These are phyloP conservation scores for Aegilops speltoides DNA, from an alignment of 176 grass and related monocot genomes.

Conservation along the genomic window DNA sequence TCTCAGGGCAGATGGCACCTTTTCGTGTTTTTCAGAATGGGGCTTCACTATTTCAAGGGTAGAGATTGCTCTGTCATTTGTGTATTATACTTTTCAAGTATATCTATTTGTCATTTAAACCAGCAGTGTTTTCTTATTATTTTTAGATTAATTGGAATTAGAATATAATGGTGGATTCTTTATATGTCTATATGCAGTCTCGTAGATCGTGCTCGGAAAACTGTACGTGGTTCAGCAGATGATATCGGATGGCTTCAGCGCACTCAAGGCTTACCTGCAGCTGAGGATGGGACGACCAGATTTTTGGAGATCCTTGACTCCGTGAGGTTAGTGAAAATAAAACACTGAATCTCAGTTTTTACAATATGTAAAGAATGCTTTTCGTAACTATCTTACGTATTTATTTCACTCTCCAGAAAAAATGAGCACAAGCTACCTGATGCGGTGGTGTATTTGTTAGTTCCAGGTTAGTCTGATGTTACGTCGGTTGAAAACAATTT, in stretches of 20 bases:
- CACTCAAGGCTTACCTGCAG: slow-evolving; percentile 53
- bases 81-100: not conserved
- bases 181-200: slow-evolving; percentile 49
- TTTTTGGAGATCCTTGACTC: slow-evolving; percentile 76
- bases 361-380: not conserved
- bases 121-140: not conserved
- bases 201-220: slow-evolving; percentile 77
- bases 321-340: slow-evolving; percentile 55
- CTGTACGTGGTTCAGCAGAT: slow-evolving; percentile 79
- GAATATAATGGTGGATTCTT: slow-evolving; percentile 2
- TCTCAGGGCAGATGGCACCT: slow-evolving; percentile 49
- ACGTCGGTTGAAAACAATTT: not conserved
- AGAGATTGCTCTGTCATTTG: slow-evolving; percentile 16
- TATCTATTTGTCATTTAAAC: not conserved
- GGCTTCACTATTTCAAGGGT: slow-evolving; percentile 85
- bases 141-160: not conserved
- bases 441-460: slow-evolving; percentile 85
- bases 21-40: slow-evolving; percentile 64
- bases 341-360: not conserved
- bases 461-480: slow-evolving; percentile 59
- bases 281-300: slow-evolving; percentile 70
- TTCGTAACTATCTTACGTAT: slow-evolving; percentile 9
- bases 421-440: slow-evolving; percentile 85
- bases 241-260: slow-evolving; percentile 90
- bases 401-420: slow-evolving; percentile 48